Conservation (phyloP, 805 yeast species). For the Pichia phayaonensis region DNA sequence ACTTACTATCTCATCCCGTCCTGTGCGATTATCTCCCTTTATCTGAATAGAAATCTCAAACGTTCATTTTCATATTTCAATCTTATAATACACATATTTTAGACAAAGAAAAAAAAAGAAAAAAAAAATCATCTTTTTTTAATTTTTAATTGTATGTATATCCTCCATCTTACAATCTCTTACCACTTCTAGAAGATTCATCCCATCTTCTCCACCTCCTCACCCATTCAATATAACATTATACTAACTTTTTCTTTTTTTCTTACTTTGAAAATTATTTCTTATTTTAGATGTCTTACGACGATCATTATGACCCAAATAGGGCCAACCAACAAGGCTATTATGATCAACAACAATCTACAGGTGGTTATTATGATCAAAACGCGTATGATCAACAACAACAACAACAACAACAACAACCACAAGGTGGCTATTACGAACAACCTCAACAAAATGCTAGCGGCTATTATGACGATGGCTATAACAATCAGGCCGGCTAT, state of each 20-base stretch:
- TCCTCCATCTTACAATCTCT: background rate
- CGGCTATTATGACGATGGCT: slow-evolving; percentile 35
- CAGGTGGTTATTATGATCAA: slow-evolving; percentile 18
- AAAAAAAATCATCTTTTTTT: background rate
- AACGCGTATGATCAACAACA: slow-evolving; percentile 25
- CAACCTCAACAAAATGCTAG: slow-evolving; percentile 37
- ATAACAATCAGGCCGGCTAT: slow-evolving; percentile 17
- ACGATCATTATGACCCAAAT: slow-evolving; percentile 45
- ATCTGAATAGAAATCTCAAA: background rate
- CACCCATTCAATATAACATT: background rate
- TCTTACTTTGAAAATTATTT: slow-evolving; percentile 5
- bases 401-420: slow-evolving; percentile 26
- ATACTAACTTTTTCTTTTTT: slow-evolving; percentile 10
- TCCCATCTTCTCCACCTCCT: too few species aligned
- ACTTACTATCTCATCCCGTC: too few species aligned
- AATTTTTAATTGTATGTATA: background rate
- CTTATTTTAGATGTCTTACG: slow-evolving; percentile 45
- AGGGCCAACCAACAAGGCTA: slow-evolving; percentile 14
- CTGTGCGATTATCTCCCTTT: too few species aligned
- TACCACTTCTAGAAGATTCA: too few species aligned
- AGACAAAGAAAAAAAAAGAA: background rate
- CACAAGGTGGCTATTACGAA: slow-evolving; percentile 30
- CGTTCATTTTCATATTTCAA: background rate
- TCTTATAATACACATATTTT: background rate
- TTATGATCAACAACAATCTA: slow-evolving; percentile 23